Percentiles rank a stretch among this genome's conserved stretches.
Evolutionary conservation across 164 flowering plant species (phyloP).

Genomic region (Euptelea pleiosperma): DNA sequence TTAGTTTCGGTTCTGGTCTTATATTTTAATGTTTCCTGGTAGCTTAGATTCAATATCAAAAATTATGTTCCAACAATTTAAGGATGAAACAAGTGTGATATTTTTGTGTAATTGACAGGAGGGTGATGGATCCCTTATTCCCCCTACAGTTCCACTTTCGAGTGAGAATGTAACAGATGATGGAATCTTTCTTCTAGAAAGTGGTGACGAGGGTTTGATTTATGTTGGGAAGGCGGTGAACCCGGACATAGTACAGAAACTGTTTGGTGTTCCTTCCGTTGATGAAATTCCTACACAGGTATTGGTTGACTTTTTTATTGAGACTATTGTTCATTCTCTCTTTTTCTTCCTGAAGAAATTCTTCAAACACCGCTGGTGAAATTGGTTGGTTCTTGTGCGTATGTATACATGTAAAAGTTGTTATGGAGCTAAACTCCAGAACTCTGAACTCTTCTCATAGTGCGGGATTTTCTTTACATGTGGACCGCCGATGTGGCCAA

Average conservation of each 20-base stretch:
- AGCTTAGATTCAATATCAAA: background rate
- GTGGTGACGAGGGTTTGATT: conserved; percentile 80
- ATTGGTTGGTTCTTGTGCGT: no score
- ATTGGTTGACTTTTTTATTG: no score
- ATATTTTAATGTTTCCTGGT: background rate
- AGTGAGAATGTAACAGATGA: conserved; percentile 83
- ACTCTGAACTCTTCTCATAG: no score
- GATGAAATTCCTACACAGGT: conserved; percentile 82
- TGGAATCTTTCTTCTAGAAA: conserved; percentile 90
- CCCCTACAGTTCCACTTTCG: conserved; percentile 69
- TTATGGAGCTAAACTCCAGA: no score
- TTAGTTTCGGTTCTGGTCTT: background rate
- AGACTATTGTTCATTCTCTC: no score
- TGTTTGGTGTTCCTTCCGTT: conserved; percentile 63
- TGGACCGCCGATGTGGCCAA: no score
- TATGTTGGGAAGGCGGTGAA: conserved; percentile 68
- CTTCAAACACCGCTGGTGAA: no score
- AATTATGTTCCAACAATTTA: background rate
- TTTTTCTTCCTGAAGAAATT: no score
- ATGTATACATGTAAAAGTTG: no score
- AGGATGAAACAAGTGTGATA: background rate
- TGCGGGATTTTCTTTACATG: no score
- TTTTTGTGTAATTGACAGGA: conserved; percentile 41
- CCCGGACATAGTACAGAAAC: conserved; percentile 46
- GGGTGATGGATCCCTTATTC: conserved; percentile 47